A percentile compares a stretch with the other conserved stretches of the same genome.
Evolutionary conservation across 169 alveolate genomes (phyloP).

Genomic region (Plasmodium vivax): DNA sequence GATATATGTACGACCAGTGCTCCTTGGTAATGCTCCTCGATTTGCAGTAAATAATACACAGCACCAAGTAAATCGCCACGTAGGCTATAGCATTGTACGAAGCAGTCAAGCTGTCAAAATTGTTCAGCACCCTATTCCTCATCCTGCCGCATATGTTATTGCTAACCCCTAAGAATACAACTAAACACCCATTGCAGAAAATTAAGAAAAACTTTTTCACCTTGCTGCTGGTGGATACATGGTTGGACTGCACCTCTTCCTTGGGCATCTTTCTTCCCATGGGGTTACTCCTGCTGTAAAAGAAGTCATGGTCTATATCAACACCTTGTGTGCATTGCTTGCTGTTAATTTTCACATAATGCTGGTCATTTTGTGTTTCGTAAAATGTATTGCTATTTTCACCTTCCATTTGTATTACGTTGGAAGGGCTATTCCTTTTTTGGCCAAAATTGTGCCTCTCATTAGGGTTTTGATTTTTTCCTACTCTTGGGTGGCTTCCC

Average conservation of each 20-base stretch:
- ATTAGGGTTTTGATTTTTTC: not conserved
- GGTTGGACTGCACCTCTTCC: not conserved
- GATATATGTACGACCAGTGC: constrained; percentile 59
- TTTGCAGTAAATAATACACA: constrained; percentile 24
- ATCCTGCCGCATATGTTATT: constrained; percentile 65
- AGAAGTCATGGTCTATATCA: not conserved
- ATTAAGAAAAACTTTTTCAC: constrained; percentile 44
- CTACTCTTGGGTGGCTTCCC: not conserved
- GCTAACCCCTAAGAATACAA: constrained; percentile 58
- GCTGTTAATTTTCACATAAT: not conserved
- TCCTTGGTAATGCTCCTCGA: constrained; percentile 15
- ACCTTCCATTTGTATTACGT: not conserved
- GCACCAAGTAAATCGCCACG: constrained; percentile 25
- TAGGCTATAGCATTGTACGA: constrained; percentile 68
- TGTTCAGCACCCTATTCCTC: constrained; percentile 52
- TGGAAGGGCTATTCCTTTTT: not conserved
- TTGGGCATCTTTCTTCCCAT: not conserved
- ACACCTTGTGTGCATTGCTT: not conserved
- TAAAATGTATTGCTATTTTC: not conserved
- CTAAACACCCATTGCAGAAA: constrained; percentile 67
- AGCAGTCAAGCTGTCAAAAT: constrained; percentile 68
- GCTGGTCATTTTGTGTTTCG: not conserved
- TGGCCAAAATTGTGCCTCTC: not conserved
- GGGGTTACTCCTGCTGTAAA: not conserved
- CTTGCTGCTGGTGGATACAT: not conserved